Evolutionary conservation across 2,329 filamentous ascomycete genomes (phyloP), one percentile per base, ranked within the genome.

Genomic region (Microdochium nivale): DNA sequence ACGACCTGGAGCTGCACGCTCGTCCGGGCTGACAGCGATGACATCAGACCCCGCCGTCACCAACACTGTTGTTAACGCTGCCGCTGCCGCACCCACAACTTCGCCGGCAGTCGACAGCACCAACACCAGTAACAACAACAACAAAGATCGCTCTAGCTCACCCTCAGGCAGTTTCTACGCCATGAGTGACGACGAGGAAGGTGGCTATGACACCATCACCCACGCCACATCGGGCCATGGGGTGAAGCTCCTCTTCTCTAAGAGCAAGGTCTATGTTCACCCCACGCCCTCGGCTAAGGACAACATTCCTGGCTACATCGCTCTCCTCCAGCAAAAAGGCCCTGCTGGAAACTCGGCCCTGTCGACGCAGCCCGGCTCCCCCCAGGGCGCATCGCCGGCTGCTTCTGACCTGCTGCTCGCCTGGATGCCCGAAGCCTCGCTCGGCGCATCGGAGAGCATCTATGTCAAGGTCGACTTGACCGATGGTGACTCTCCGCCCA

Each of bases 231-330:
- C 83, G 2, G 87, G 88, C 0, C 82, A 82, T 58, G 94, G 92
- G 1, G 94, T 99, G 47, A 99, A 97, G 71, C 76, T 99, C 30
- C 76, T 99, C 14, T 96, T 87, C 63, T 92, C 90, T 21, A 99
- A 99, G 74, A 96, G 90, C 85, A 99, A 97, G 79, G 94, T 99
- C 66, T 99, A 97, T 66, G 86, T 99, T 44, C 94, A 99, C 67
- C 94, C 94, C 1, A 90, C 90, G 1, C 87, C 92, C 1, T 95
- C 90, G 1, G 81, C 91, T 52, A 96, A 91, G 72, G 94, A 99
- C 73, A 99, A 99, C 59, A 95, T 99, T 52, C 76, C 90, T 3
- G 94, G 94, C 47, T 99, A 94, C 67, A 85, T 99, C 59, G 92
- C 94, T 19, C 78, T 99, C 2, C 77, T 99, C 14, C 90, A 99